phyloP scores from a whole-genome alignment of 305 asterid species.

The Ajuga reptans region DNA sequence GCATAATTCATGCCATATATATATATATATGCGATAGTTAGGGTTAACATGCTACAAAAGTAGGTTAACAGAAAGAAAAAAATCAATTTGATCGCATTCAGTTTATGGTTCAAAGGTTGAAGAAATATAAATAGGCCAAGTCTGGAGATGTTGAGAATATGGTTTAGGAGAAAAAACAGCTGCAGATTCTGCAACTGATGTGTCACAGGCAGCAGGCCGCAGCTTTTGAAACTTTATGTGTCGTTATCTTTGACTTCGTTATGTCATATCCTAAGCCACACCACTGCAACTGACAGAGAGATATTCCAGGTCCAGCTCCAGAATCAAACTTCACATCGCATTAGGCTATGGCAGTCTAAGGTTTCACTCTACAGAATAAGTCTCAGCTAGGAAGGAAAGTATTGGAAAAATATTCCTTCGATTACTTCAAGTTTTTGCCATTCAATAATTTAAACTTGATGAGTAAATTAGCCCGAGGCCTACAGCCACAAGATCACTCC shows the following conservation, averaged over 20 bases:
- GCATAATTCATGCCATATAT: not conserved
- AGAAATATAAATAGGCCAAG: not conserved
- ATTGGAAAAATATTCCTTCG: not conserved
- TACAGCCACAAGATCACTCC: not conserved
- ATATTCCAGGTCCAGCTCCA: not conserved
- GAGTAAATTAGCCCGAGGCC: not conserved
- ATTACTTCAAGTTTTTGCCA: not conserved
- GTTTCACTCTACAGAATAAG: not conserved
- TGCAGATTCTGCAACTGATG: not conserved
- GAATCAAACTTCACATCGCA: not conserved
- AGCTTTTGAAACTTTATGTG: not conserved
- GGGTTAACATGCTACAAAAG: not conserved
- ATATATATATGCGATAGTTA: not conserved
- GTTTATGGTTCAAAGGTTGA: not conserved
- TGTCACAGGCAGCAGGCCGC: not conserved
- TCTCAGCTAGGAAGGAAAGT: not conserved
- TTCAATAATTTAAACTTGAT: not conserved
- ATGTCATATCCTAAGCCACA: not conserved
- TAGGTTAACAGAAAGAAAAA: not conserved
- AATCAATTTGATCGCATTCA: not conserved
- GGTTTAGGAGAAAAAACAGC: not conserved
- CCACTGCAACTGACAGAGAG: not conserved
- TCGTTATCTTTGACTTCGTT: not conserved
- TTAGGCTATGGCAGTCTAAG: not conserved
- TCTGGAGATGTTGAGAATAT: not conserved